Base-by-base conservation (phyloP, 371 early-diverging fungal genomes). In the Smittium culicis region DNA sequence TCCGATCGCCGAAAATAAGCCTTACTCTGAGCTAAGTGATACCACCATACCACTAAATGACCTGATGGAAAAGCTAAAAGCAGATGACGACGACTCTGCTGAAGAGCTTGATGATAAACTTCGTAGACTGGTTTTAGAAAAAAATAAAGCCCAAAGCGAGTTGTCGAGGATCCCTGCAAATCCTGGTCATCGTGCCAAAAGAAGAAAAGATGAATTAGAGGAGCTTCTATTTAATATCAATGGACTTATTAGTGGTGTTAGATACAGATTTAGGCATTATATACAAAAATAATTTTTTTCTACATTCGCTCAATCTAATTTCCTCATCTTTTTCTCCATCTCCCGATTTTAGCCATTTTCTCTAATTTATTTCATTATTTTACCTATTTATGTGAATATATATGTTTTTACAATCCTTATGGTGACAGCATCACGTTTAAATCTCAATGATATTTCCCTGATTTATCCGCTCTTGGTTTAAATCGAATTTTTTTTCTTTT, bases 171-270 rank as follows among this genome's bases (percentile, higher is more conserved):
- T 59, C 25, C 60, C 60, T 11, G 16, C 8, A 28, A 59, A 59
- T 31, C 11, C 60, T 16, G 25, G 25, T 27, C n/a, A 59, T 59
- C 5, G n/a, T 8, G 60, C 31, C 31, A 8, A 27, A 8, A 25
- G 5, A 8, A 25, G 60, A 25, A 59, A 59, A n/a, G 8, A 28
- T 11, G 60, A 59, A 16, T n/a, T 59, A 8, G 60, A 59, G 25
- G 60, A 59, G n/a, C 31, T 59, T 8, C 8, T 59, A 27, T 31
- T 28, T 31, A 28, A 8, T 11, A 59, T 31, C 16, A 59, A 59
- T 27, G 60, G 60, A 16, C 60, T 11, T 59, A 59, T 59, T 16
- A 59, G 60, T 31, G 60, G 60, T 59, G 60, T 31, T 8, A 59
- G 31, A 27, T 27, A 16, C 16, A 59, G 60, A 31, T 28, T 59